A percentile compares a stretch with the other conserved stretches of the same genome.
These are phyloP conservation scores for Gnaphalium uliginosum DNA, from an alignment of 129 eudicot species.

Conservation along the genomic window DNA sequence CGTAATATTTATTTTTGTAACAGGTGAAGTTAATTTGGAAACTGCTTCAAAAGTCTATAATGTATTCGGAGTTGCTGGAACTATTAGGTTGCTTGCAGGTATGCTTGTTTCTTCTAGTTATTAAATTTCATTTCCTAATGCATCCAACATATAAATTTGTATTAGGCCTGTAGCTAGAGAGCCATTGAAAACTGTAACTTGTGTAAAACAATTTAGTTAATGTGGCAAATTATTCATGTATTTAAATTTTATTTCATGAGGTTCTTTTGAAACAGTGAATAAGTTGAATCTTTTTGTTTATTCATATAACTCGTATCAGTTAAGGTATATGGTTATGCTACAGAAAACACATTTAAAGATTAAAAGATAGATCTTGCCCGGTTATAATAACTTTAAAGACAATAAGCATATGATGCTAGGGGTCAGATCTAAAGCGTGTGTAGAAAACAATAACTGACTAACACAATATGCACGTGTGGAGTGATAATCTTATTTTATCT, in stretches of 20 bases:
- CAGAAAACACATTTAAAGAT: no score
- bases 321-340: no score
- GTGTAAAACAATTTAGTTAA: neutral
- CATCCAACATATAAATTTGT: neutral
- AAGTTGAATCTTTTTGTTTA: neutral
- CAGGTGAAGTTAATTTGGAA: slow-evolving; percentile 63
- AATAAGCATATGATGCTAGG: no score
- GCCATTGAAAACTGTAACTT: slow-evolving; percentile 8
- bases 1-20: neutral
- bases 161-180: neutral
- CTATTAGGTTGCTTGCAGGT: slow-evolving; percentile 93
- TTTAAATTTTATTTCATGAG: neutral
- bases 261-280: neutral
- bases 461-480: no score
- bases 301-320: no score
- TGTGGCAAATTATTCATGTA: neutral
- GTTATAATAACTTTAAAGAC: no score
- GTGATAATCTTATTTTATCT: no score
- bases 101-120: slow-evolving; percentile 12
- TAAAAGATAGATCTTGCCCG: no score
- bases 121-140: neutral
- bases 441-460: no score
- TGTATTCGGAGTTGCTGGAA: slow-evolving; percentile 85
- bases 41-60: slow-evolving; percentile 60
- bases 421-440: no score